Evolutionary conservation across 139 green algal genomes (phyloP), one percentile per base, ranked within the genome.

Genomic region (Auxenochlorella protothecoides): DNA sequence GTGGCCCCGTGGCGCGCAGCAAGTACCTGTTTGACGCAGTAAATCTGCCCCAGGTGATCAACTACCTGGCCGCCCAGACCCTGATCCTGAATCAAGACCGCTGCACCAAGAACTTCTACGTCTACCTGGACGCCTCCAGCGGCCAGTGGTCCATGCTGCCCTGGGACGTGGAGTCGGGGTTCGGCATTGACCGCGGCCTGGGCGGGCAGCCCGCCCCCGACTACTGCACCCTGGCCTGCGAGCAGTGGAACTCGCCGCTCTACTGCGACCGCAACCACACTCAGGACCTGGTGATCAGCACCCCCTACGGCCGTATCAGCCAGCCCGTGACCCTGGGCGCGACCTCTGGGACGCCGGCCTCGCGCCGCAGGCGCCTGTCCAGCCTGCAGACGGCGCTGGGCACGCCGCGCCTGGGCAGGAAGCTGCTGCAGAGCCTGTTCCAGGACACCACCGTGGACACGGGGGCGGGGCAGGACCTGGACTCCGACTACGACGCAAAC

Each of bases 71-170:
- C 1, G 84, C 84, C 0, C 81, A 93, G 76, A 86, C 86, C 2
- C 62, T 95, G 6, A 65, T 97, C 6, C 71, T 87, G 57, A 94
- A 95, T 80, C 86, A 93, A 79, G 92, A 96, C 79, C 76, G 92
- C 10, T 96, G 91, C 84, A 94, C 89, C 66, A 97, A 96, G 76
- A 97, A 97, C 79, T 97, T 89, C 77, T 91, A 85, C 72, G 71
- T 94, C 57, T 94, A 93, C 79, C 72, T 72, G 6, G 73, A 96
- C 75, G 74, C 84, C 0, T 54, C 65, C 3, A 80, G 14, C 5
- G 64, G 56, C 2, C 5, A 91, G 73, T 97, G 92, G 92, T 74
- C 64, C 59, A 83, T 85, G 72, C 61, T 96, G 15, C 80, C 91
- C 3, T 94, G 73, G 72, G 90, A 96, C 65, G 68, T 91, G 27